Evolutionary conservation across 768 basidiomycete genomes (phyloP).

Genomic region (Tremella fuciformis): DNA sequence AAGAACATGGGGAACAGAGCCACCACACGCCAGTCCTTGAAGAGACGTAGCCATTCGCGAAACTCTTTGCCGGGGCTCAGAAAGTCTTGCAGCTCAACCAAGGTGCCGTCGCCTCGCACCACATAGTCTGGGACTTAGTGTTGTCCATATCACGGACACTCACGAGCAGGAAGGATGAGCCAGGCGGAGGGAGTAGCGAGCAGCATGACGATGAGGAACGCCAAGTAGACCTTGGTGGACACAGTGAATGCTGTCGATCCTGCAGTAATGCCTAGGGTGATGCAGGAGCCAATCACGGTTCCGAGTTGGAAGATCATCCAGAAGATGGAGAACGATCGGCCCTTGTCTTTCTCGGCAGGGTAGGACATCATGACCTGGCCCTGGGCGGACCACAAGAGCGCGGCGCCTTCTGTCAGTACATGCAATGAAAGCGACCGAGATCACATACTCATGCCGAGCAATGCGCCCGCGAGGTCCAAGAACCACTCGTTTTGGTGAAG

Average conservation of each 20-base stretch:
- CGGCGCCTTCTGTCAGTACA: constrained; percentile 46
- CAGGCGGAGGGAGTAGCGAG: constrained; percentile 52
- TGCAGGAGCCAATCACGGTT: constrained; percentile 72
- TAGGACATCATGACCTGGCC: constrained; percentile 61
- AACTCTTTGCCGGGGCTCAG: constrained; percentile 40
- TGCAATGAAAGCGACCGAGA: background rate
- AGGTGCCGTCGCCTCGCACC: constrained; percentile 54
- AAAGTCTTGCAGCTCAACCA: constrained; percentile 52
- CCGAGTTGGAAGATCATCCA: constrained; percentile 59
- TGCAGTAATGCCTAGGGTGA: constrained; percentile 62
- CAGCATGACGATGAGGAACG: constrained; percentile 57
- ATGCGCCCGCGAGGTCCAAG: constrained; percentile 57
- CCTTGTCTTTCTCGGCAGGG: constrained; percentile 62
- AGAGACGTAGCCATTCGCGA: constrained; percentile 35
- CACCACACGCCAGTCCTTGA: constrained; percentile 56
- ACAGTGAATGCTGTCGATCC: constrained; percentile 55
- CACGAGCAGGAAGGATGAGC: constrained; percentile 53
- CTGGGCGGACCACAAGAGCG: constrained; percentile 58
- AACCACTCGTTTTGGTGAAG: constrained; percentile 55
- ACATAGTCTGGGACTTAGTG: constrained; percentile 31
- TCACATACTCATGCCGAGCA: constrained; percentile 56
- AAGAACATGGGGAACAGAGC: constrained; percentile 56
- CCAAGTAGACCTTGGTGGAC: constrained; percentile 48
- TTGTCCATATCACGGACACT: constrained; percentile 19
- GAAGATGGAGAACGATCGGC: constrained; percentile 58